phyloP scores from a whole-genome alignment of 768 basidiomycete species.

The Trametes punicea region DNA sequence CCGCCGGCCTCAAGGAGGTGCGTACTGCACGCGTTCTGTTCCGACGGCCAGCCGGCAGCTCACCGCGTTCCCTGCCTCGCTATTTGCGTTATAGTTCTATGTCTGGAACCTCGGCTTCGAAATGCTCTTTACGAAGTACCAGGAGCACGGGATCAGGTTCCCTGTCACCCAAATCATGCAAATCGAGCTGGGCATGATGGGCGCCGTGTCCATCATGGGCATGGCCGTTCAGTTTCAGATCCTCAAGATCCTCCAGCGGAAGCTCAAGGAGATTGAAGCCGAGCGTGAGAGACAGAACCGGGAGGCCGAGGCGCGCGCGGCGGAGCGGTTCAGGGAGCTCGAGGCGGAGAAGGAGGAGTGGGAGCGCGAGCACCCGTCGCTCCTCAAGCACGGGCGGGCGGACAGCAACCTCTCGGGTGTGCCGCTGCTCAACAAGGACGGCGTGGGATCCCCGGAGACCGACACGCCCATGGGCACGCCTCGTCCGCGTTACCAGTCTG shows the following conservation, averaged over 20 bases:
- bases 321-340: constrained; percentile 61
- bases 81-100: constrained; percentile 64
- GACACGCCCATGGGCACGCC: constrained; percentile 48
- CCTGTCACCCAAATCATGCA: constrained; percentile 89
- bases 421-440: constrained; percentile 54
- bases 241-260: constrained; percentile 72
- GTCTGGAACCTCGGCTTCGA: constrained; percentile 92
- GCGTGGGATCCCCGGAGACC: constrained; percentile 39
- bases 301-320: constrained; percentile 72
- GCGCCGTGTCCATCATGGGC: constrained; percentile 80
- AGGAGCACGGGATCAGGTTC: constrained; percentile 62
- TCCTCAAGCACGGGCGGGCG: constrained; percentile 56
- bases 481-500: constrained; percentile 61
- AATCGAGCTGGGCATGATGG: constrained; percentile 88
- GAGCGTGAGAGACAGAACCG: constrained; percentile 71
- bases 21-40: constrained; percentile 18
- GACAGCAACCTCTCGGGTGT: constrained; percentile 62
- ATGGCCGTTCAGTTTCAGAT: constrained; percentile 88
- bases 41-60: background rate
- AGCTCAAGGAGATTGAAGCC: constrained; percentile 73
- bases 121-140: constrained; percentile 74
- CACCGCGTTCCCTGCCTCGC: constrained; percentile 15
- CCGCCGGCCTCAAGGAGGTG: constrained; percentile 91
- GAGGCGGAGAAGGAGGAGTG: constrained; percentile 74
- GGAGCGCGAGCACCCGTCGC: constrained; percentile 80